Evolutionary conservation across 2,329 filamentous ascomycete genomes (phyloP), one percentile per base, ranked within the genome.

Genomic region (Colletotrichum costaricense): DNA sequence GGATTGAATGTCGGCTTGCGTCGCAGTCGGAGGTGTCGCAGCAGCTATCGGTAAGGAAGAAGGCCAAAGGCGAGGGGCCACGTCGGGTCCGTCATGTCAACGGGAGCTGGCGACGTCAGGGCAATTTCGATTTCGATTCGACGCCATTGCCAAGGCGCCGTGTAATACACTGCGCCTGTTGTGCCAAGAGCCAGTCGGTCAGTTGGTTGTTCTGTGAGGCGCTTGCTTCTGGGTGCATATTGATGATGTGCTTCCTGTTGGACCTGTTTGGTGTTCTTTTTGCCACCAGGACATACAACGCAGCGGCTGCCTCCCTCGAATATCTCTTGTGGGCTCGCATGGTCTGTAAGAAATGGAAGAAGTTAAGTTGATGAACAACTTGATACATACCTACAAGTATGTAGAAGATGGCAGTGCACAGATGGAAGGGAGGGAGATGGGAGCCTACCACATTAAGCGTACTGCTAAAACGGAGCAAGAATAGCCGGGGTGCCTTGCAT

Each of bases 401-500:
- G 26, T 7, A 8, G 38, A 16, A 19, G 4, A 49, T 49, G 42
- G 42, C 42, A 49, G 42, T 49, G 42, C 19, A 49, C 42, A 49
- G 19, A 35, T 4, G 52, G 30, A 19, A n/a, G 24, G 30, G n/a
- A 38, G 30, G 8, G 16, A 19, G 54, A 26, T 38, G 42, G 12
- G 22, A 42, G 8, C 38, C 38, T 42, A 33, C 30, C 26, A 26
- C 26, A 26, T 26, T 26, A 16, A 16, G 56, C 33, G 52, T 33
- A 33, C 30, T 33, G 30, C 9, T 30, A 54, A 42, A 63, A 69
- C 22, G 46, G 22, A 38, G 58, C 59, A 71, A 22, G 71, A 65
- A 66, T 70, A 56, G 56, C 71, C 71, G 67, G 67, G 70, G 56
- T 73, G 42, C 67, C 56, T 71, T 73, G 71, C 60, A 66, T 73